Evolutionary conservation across 176 grass and related monocot genomes (phyloP), one percentile per base, ranked within the genome.

Genomic region (Hyparrhenia diplandra): DNA sequence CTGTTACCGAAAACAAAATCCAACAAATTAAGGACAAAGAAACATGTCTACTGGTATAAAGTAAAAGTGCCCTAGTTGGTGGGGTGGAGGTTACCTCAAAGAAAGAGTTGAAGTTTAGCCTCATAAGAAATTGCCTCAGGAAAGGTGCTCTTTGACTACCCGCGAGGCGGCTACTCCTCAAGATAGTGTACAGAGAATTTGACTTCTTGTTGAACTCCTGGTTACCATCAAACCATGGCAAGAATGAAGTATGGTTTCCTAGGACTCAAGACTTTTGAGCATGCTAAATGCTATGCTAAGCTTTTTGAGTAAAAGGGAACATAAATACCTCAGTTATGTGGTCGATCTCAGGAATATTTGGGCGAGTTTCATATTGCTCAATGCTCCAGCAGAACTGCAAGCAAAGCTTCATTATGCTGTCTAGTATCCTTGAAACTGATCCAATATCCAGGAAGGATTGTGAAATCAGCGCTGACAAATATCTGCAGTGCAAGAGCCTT

Each of bases 171-270:
- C 92, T 99, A n/a, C 92, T 99, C 20, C 92, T 84, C 66, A 99
- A 73, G 76, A 99, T 95, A 7, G 96, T 99, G 73, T 99, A 99
- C 11, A 95, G 46, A 4, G 96, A 99, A 87, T 99, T 99, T 52
- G 96, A 99, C 68, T 99, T 99, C 87, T 99, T 99, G 79, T 90
- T 95, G 87, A 99, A 99, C 58, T 95, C 96, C 96, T 92, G 80
- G 14, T 66, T 73, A 68, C 49, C 41, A 41, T 46, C 45, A 70
- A 42, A 73, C 20, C 3, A 66, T 16, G 40, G 65, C 3, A 66
- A 60, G 59, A 68, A 58, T 43, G 27, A 49, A 64, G 34, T 58
- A 52, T 74, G 47, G 67, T 18, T 89, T 66, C 66, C 34, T 67
- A 20, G 45, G 80, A 78, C 11, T 46, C n/a, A 10, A 40, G n/a